A percentile compares a stretch with the other conserved stretches of the same genome.
These are phyloP conservation scores for Microcyclosporella mali DNA, from an alignment of 2,329 filamentous ascomycete species.

Conservation along the genomic window DNA sequence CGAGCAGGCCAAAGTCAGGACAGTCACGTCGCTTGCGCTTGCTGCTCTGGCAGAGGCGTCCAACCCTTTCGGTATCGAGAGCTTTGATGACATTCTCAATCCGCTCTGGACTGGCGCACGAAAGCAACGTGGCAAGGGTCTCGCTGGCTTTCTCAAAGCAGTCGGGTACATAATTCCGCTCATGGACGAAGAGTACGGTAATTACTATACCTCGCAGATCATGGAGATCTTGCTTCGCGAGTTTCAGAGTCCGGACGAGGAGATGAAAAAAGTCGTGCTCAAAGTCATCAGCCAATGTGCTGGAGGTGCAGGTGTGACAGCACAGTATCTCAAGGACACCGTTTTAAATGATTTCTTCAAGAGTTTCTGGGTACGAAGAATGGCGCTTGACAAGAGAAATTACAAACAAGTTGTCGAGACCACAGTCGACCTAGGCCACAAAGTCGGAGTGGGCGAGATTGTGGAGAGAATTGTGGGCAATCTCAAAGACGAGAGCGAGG, in stretches of 20 bases:
- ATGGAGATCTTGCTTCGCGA: slow-evolving; percentile 97
- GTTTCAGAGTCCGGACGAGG: slow-evolving; percentile 93
- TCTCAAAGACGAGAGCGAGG: slow-evolving; percentile 95
- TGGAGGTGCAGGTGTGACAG: slow-evolving; percentile 88
- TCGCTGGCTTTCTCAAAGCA: slow-evolving; percentile 93
- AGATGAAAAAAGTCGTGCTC: slow-evolving; percentile 99
- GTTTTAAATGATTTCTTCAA: slow-evolving; percentile 97
- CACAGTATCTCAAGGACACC: slow-evolving; percentile 89
- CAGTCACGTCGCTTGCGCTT: slow-evolving; percentile 90
- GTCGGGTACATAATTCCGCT: slow-evolving; percentile 97
- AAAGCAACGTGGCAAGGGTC: slow-evolving; percentile 92
- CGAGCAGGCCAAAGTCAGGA: slow-evolving; percentile 95
- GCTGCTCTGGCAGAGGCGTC: slow-evolving; percentile 92
- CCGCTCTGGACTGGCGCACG: slow-evolving; percentile 93
- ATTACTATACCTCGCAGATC: slow-evolving; percentile 97
- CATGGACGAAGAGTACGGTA: slow-evolving; percentile 99
- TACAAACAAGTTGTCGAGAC: slow-evolving; percentile 98
- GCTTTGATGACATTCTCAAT: slow-evolving; percentile 95
- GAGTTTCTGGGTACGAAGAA: slow-evolving; percentile 94
- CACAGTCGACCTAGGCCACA: slow-evolving; percentile 92
- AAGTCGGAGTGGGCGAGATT: slow-evolving; percentile 95
- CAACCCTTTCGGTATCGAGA: slow-evolving; percentile 98
- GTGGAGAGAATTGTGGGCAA: slow-evolving; percentile 89
- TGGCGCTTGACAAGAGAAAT: slow-evolving; percentile 96
- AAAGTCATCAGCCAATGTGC: slow-evolving; percentile 97